Conservation (phyloP, 371 early-diverging fungal species). For the Syncephalis plumigaleata region DNA sequence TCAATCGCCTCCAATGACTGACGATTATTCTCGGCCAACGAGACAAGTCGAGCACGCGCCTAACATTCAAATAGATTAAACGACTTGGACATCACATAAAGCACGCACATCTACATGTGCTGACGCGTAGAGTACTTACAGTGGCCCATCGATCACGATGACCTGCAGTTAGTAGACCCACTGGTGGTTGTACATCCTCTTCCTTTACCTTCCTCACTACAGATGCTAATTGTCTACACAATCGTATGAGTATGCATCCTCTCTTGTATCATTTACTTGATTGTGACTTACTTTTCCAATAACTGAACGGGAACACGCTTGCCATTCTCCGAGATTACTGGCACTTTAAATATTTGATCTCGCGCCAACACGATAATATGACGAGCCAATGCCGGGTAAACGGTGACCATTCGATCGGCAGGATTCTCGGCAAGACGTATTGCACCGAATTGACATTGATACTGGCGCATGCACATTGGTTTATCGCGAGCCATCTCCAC, state of each 20-base stretch:
- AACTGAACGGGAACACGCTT: constrained; percentile 36
- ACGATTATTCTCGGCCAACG: constrained; percentile 27
- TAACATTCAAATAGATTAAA: too few species aligned
- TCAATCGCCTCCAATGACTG: constrained; percentile 49
- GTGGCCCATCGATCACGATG: constrained; percentile 79
- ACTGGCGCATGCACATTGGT: constrained; percentile 86
- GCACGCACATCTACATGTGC: too few species aligned
- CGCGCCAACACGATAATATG: constrained; percentile 71
- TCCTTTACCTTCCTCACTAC: constrained; percentile 33
- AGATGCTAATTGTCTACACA: constrained; percentile 31
- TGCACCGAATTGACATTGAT: constrained; percentile 66
- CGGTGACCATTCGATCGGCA: constrained; percentile 44
- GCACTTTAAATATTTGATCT: constrained; percentile 65
- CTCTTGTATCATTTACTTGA: neutral
- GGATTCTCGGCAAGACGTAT: constrained; percentile 49
- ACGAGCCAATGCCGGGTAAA: constrained; percentile 47
- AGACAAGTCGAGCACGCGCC: constrained; percentile 20
- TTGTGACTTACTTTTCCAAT: constrained; percentile 27
- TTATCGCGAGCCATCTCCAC: constrained; percentile 47
- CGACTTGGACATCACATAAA: too few species aligned
- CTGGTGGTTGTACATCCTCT: constrained; percentile 31
- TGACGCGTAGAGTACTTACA: too few species aligned
- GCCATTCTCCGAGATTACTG: constrained; percentile 50
- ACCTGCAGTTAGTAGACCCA: constrained; percentile 63
- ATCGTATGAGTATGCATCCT: neutral